phyloP scores from a whole-genome alignment of 257 asterid species.

The Capsicum rhomboideum region DNA sequence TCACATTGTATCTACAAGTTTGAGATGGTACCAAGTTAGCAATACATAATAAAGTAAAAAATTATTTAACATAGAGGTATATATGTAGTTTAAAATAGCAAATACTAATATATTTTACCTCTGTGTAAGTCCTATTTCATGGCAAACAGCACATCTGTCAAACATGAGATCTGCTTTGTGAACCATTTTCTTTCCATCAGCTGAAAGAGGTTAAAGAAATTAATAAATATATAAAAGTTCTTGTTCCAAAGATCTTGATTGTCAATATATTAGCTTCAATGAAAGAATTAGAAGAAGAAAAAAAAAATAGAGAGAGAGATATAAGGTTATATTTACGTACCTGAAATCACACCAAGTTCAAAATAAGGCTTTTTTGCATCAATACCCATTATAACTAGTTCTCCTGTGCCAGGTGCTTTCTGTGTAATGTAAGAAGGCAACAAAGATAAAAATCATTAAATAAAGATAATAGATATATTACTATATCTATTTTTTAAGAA shows the following conservation, averaged over 20 bases:
- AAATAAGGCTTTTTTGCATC: slow-evolving; percentile 42
- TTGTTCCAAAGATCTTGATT: neutral
- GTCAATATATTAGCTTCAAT: neutral
- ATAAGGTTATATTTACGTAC: slow-evolving; percentile 10
- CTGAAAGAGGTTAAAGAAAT: slow-evolving; percentile 11
- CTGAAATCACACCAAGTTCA: slow-evolving; percentile 58
- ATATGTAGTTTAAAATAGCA: neutral
- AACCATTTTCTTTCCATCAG: slow-evolving; percentile 44
- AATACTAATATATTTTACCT: slow-evolving; percentile 19
- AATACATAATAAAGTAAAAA: neutral
- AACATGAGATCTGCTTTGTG: slow-evolving; percentile 57
- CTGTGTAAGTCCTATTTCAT: slow-evolving; percentile 52
- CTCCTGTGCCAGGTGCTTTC: slow-evolving; percentile 58
- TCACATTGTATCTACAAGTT: slow-evolving; percentile 46
- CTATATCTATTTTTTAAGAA: too few relatives aligned
- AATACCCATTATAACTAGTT: slow-evolving; percentile 52
- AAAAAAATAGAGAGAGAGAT: too few relatives aligned
- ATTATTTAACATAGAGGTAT: neutral
- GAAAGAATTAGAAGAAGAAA: too few relatives aligned
- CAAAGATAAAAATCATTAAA: neutral
- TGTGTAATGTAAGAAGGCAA: slow-evolving; percentile 6
- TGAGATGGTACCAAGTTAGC: neutral
- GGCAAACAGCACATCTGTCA: slow-evolving; percentile 51
- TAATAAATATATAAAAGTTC: neutral
- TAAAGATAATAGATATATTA: neutral